Evolutionary conservation across 768 basidiomycete genomes (phyloP), one percentile per base, ranked within the genome.

Genomic region (Russula emetica): DNA sequence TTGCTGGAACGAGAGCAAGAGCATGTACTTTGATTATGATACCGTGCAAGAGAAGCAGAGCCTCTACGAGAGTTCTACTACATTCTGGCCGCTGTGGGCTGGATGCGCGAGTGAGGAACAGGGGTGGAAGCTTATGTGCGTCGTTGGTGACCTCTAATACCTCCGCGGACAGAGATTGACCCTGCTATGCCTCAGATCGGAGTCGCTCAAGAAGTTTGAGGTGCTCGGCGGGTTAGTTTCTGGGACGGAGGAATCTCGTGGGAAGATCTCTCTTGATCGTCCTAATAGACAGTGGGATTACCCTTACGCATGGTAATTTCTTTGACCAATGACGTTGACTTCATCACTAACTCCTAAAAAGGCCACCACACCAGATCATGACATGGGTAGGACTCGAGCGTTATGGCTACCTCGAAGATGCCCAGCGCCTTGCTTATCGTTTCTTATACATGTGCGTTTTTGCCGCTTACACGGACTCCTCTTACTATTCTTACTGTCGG

Each of bases 231-330:
- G 96, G 9, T 79, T 98, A 26, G 95, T 97, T 18, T 94, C 94
- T 22, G 96, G 96, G 47, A 98, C 96, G 1, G 97, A 99, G 70
- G 92, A 94, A 74, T 97, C 94, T 45, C 84, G 96, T 63, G 96
- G 96, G 59, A 90, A 91, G 74, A 95, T 98, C 63, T 96, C 95
- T 18, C 79, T 99, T 59, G 94, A 97, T 71, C 82, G 97, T 54
- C 96, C 96, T 18, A 98, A 98, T 77, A 91, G 96, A 67, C 96
- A 99, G 72, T 99, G 96, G 97, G 96, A 95, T 74, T 95, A 94
- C 75, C 96, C 94, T 79, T 89, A 89, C 70, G 88, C 88, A 67
- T 90, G 87, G 82, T 83, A 72, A 58, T 75, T 75, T 52, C 30
- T 10, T 36, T 40, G 24, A 22, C 20, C 53, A 5, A 47, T 14